These are phyloP conservation scores for Waitea zeae DNA, from an alignment of 1,284 basidiomycete genomes.

Conservation along the genomic window DNA sequence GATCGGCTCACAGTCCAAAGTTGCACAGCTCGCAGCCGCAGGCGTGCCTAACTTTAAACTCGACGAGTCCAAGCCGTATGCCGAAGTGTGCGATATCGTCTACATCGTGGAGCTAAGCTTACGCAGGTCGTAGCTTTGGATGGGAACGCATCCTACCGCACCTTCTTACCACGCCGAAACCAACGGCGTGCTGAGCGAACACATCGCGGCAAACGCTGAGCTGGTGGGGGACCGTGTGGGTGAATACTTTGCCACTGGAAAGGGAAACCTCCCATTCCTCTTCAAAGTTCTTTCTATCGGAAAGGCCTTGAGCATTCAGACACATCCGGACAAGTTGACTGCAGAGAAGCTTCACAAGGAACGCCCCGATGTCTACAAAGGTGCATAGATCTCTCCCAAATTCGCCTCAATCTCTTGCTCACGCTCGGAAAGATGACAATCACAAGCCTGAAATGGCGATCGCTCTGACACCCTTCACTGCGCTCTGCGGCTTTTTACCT, in stretches of 20 bases:
- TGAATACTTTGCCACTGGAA: slow-evolving; percentile 29
- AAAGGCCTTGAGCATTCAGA: slow-evolving; percentile 93
- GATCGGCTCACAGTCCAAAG: slow-evolving; percentile 41
- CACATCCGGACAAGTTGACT: slow-evolving; percentile 87
- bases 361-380: slow-evolving; percentile 82
- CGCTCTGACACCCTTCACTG: slow-evolving; percentile 82
- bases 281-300: slow-evolving; percentile 91
- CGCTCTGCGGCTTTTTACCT: slow-evolving; percentile 85
- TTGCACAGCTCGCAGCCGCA: slow-evolving; percentile 32
- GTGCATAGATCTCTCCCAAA: slow-evolving; percentile 20
- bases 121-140: slow-evolving; percentile 65
- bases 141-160: slow-evolving; percentile 90
- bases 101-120: slow-evolving; percentile 1
- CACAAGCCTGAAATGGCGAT: slow-evolving; percentile 99
- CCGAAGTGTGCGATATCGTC: slow-evolving; percentile 30
- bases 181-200: slow-evolving; percentile 30
- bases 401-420: neutral
- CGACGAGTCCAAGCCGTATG: slow-evolving; percentile 39
- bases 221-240: slow-evolving; percentile 54
- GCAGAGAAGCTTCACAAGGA: slow-evolving; percentile 63
- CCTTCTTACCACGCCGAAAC: slow-evolving; percentile 52
- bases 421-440: slow-evolving; percentile 54
- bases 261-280: slow-evolving; percentile 78
- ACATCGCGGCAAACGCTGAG: slow-evolving; percentile 48
- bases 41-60: slow-evolving; percentile 29